These are phyloP conservation scores for Aureobasidium musti DNA, from an alignment of 2,329 filamentous ascomycete species.

Conservation along the genomic window DNA sequence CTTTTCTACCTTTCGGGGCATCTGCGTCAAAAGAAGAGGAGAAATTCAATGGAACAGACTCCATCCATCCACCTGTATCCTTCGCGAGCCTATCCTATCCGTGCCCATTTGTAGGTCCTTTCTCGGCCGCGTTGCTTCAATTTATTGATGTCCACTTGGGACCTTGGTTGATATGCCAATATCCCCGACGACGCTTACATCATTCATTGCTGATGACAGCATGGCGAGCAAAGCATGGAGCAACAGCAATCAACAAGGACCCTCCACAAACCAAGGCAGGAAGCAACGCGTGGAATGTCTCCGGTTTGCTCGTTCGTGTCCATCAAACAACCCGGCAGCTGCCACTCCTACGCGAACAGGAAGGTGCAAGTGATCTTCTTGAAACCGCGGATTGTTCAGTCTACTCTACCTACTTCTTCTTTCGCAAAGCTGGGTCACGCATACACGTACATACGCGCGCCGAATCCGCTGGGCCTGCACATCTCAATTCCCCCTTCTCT, in stretches of 20 bases:
- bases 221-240: not conserved
- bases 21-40: not conserved
- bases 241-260: not conserved
- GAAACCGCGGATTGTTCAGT: not conserved
- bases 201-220: constrained; percentile 16
- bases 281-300: not conserved
- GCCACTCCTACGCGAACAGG: not conserved
- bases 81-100: not conserved
- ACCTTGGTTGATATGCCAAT: not conserved
- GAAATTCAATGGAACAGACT: not conserved
- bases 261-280: not conserved
- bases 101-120: not conserved
- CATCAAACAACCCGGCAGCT: not conserved
- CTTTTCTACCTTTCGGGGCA: not conserved
- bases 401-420: too few relatives aligned
- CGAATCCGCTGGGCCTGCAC: not conserved
- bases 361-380: not conserved
- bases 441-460: not conserved
- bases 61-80: not conserved
- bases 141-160: not conserved
- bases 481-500: not conserved
- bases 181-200: not conserved
- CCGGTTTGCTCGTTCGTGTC: not conserved
- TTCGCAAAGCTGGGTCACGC: not conserved
- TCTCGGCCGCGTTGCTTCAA: constrained; percentile 7